Conservation (phyloP, 805 yeast genomes). For the Kodamaea kakaduensis region DNA sequence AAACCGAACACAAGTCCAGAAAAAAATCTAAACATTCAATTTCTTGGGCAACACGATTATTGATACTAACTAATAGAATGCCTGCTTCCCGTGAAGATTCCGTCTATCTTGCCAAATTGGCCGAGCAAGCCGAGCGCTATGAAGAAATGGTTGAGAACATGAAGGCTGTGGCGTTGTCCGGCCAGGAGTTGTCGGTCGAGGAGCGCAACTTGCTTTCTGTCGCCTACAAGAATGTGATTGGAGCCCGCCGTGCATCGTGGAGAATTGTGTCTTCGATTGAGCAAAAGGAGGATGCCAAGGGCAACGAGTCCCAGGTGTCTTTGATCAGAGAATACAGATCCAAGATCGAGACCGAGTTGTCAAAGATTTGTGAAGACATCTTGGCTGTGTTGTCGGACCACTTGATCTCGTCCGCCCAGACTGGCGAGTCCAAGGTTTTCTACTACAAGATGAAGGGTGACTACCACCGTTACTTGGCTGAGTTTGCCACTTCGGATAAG, state of each 20-base stretch:
- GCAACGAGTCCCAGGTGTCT: constrained; percentile 83
- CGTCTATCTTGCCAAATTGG: constrained; percentile 95
- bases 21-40: constrained; percentile 4
- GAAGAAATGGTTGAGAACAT: constrained; percentile 99
- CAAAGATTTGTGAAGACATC: constrained; percentile 92
- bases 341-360: constrained; percentile 88
- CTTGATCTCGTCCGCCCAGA: constrained; percentile 88
- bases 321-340: constrained; percentile 92
- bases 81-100: constrained; percentile 94
- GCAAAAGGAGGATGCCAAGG: constrained; percentile 96
- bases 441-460: constrained; percentile 99
- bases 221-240: constrained; percentile 97
- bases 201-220: constrained; percentile 96
- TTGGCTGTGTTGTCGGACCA: constrained; percentile 82
- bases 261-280: constrained; percentile 97
- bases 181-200: constrained; percentile 93
- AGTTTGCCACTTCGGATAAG: constrained; percentile 87
- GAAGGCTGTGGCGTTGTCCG: constrained; percentile 95
- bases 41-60: neutral
- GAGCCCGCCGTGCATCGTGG: constrained; percentile 99
- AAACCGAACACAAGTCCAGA: constrained; percentile 6
- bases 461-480: constrained; percentile 98
- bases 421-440: constrained; percentile 97
- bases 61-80: constrained; percentile 35
- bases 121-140: constrained; percentile 99